These are phyloP conservation scores for Aspergillus alliaceus DNA, from an alignment of 2,329 filamentous ascomycete genomes.

Conservation along the genomic window DNA sequence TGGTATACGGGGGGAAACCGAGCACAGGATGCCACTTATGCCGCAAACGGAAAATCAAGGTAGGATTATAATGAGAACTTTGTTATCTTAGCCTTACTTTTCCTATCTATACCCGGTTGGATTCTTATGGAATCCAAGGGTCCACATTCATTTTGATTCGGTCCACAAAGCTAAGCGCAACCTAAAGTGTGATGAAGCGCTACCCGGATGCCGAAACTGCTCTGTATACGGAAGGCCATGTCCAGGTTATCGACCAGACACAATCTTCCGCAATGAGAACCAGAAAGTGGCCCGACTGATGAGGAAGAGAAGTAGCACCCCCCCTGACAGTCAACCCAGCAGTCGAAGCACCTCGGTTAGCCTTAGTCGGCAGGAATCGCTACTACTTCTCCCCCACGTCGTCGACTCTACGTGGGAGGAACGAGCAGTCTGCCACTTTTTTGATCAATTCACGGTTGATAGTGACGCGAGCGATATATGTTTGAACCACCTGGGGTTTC, in stretches of 20 bases:
- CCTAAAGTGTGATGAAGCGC: constrained; percentile 38
- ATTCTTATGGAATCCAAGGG: not conserved
- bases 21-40: constrained; percentile 42
- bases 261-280: constrained; percentile 38
- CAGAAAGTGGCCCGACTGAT: constrained; percentile 28
- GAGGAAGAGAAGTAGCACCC: constrained; percentile 18
- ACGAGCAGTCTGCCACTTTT: constrained; percentile 42
- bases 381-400: constrained; percentile 20
- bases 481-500: constrained; percentile 36
- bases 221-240: constrained; percentile 35
- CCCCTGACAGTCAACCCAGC: not conserved
- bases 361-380: not conserved
- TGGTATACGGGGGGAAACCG: constrained; percentile 44
- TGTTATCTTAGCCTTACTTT: not conserved
- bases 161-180: constrained; percentile 12
- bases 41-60: constrained; percentile 43
- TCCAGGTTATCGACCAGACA: constrained; percentile 37
- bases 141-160: not conserved
- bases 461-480: constrained; percentile 26
- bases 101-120: not conserved
- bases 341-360: not conserved
- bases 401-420: constrained; percentile 37
- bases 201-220: constrained; percentile 38
- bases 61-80: constrained; percentile 17
- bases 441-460: constrained; percentile 38